Percentiles rank a stretch among this genome's conserved stretches.
Evolutionary conservation across 2,329 filamentous ascomycete genomes (phyloP).

Genomic region (Aureobasidium sp.): DNA sequence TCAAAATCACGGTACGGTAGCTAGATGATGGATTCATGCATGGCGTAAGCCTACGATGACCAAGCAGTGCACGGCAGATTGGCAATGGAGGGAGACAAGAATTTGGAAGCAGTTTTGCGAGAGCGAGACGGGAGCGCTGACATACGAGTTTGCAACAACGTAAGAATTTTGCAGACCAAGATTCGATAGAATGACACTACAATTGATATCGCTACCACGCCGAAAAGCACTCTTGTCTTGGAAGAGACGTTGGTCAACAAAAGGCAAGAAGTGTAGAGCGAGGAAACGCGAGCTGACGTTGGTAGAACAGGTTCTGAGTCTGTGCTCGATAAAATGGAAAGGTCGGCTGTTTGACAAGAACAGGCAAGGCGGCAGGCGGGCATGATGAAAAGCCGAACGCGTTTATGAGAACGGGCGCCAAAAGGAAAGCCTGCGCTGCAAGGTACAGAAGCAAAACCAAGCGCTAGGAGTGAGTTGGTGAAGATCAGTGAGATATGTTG

Average conservation of each 20-base stretch:
- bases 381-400: neutral
- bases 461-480: neutral
- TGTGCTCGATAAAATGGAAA: neutral
- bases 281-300: slow-evolving; percentile 1
- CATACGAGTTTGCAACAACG: neutral
- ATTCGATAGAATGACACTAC: neutral
- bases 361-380: neutral
- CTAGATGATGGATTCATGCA: neutral
- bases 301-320: neutral
- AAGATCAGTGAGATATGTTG: neutral
- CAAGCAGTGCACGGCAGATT: neutral
- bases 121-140: no score
- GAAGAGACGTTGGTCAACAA: no score
- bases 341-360: neutral
- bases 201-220: neutral
- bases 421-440: neutral
- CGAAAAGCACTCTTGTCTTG: neutral
- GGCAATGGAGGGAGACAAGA: neutral
- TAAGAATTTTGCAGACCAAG: neutral
- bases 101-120: neutral
- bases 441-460: neutral
- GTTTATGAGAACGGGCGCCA: neutral
- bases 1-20: neutral
- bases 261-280: neutral
- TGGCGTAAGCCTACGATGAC: neutral